Conservation (phyloP, 2,329 filamentous ascomycete species). For the Onygenales sp. region DNA sequence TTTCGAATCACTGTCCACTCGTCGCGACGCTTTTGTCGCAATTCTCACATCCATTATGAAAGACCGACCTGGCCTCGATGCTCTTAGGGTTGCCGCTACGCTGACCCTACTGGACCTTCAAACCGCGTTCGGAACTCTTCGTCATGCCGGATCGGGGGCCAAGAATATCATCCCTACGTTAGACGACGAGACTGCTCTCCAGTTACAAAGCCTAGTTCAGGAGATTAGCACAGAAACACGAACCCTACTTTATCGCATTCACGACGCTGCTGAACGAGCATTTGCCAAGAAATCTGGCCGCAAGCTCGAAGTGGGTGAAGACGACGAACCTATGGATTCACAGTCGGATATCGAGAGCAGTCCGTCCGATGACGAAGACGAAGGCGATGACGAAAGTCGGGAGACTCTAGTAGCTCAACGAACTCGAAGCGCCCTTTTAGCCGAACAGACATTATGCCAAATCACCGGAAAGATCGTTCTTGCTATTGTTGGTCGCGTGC, state of each 20-base stretch:
- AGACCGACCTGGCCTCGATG: conserved; percentile 52
- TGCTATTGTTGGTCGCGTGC: conserved; percentile 62
- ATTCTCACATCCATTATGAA: conserved; percentile 43
- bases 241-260: conserved; percentile 62
- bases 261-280: conserved; percentile 64
- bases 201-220: conserved; percentile 55
- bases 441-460: conserved; percentile 79
- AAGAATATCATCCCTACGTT: conserved; percentile 33
- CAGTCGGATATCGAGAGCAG: conserved; percentile 51
- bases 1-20: conserved; percentile 58
- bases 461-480: conserved; percentile 77
- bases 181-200: conserved; percentile 41
- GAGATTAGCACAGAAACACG: conserved; percentile 57
- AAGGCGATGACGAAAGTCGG: conserved; percentile 33
- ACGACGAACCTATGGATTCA: conserved; percentile 60
- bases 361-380: conserved; percentile 30
- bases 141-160: conserved; percentile 36
- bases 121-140: conserved; percentile 66
- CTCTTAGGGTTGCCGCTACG: conserved; percentile 65
- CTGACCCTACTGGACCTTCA: conserved; percentile 74
- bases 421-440: conserved; percentile 57
- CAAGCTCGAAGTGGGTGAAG: conserved; percentile 28
- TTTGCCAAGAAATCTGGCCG: conserved; percentile 58
- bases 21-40: conserved; percentile 43
- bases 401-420: conserved; percentile 39